phyloP scores from a whole-genome alignment of 805 yeast species.

The Lachancea thermotolerans region DNA sequence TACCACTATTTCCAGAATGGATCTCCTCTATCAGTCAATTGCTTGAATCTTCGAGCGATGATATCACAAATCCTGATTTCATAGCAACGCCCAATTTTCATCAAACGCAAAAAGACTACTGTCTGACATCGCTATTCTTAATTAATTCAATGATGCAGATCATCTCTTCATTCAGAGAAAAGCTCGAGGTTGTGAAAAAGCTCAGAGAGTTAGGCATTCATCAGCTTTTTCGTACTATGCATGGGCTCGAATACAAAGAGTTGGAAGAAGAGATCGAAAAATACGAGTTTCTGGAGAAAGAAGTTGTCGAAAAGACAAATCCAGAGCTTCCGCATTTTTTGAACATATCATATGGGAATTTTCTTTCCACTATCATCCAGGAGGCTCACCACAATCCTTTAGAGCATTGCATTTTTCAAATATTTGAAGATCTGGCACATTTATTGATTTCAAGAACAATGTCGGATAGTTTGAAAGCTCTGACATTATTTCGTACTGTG shows the following conservation, averaged over 20 bases:
- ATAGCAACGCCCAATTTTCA: conserved; percentile 14
- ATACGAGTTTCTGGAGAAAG: conserved; percentile 38
- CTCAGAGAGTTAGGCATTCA: conserved; percentile 52
- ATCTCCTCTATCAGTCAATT: conserved; percentile 8
- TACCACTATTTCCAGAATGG: conserved; percentile 10
- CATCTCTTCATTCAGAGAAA: conserved; percentile 32
- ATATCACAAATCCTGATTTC: not conserved
- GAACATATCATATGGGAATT: conserved; percentile 20
- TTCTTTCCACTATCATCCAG: conserved; percentile 16
- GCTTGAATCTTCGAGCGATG: conserved; percentile 4
- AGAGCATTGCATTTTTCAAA: conserved; percentile 52
- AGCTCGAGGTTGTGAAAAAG: conserved; percentile 50
- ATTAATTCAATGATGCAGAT: conserved; percentile 56
- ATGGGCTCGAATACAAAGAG: conserved; percentile 47
- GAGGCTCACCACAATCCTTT: conserved; percentile 51
- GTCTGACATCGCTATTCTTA: conserved; percentile 61
- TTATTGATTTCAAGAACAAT: conserved; percentile 51
- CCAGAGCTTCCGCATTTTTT: conserved; percentile 34
- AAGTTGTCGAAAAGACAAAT: conserved; percentile 21
- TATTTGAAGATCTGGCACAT: conserved; percentile 46
- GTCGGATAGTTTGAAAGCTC: conserved; percentile 35
- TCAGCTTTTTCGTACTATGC: conserved; percentile 45
- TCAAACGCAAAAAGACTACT: conserved; percentile 53
- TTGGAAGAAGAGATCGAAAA: conserved; percentile 60
- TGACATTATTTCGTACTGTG: conserved; percentile 44